Evolutionary conservation across 148 eudicot genomes (phyloP).

Genomic region (Rhododendron ovatum): DNA sequence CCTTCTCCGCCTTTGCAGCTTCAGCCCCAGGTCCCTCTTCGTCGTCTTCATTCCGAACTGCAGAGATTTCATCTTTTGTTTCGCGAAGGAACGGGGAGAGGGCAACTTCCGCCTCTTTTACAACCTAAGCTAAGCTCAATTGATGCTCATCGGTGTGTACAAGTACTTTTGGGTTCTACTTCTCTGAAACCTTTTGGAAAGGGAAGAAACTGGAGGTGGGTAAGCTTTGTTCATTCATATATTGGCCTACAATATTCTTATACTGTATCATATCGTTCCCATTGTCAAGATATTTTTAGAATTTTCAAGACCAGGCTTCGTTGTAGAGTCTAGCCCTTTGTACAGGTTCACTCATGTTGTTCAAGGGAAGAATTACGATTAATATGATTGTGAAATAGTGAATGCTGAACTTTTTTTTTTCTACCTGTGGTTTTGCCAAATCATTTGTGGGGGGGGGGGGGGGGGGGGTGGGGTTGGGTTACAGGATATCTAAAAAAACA

Average conservation of each 20-base stretch:
- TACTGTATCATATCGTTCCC: not conserved
- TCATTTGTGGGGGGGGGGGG: not conserved
- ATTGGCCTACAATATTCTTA: not conserved
- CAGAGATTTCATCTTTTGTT: conserved; percentile 25
- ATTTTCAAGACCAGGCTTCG: not conserved
- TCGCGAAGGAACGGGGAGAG: conserved; percentile 42
- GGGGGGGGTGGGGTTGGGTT: too few species aligned
- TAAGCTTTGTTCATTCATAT: not conserved
- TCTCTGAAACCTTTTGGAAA: not conserved
- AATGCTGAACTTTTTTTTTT: not conserved
- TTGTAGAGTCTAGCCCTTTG: not conserved
- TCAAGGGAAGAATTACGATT: not conserved
- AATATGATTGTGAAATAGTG: not conserved
- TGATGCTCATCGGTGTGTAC: conserved; percentile 7
- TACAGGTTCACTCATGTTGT: too few species aligned
- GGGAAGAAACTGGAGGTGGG: too few species aligned
- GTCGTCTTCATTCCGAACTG: conserved; percentile 32
- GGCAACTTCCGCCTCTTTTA: conserved; percentile 35
- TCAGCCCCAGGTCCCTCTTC: conserved; percentile 33
- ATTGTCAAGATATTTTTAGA: not conserved
- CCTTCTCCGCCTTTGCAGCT: conserved; percentile 29
- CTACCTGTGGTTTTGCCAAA: not conserved
- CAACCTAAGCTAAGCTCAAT: conserved; percentile 22
- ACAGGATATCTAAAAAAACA: too few species aligned
- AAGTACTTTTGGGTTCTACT: not conserved